Evolutionary conservation across 192 early-diverging fungal species (phyloP), one percentile per base, ranked within the genome.

Genomic region (Entomortierella beljakovae): DNA sequence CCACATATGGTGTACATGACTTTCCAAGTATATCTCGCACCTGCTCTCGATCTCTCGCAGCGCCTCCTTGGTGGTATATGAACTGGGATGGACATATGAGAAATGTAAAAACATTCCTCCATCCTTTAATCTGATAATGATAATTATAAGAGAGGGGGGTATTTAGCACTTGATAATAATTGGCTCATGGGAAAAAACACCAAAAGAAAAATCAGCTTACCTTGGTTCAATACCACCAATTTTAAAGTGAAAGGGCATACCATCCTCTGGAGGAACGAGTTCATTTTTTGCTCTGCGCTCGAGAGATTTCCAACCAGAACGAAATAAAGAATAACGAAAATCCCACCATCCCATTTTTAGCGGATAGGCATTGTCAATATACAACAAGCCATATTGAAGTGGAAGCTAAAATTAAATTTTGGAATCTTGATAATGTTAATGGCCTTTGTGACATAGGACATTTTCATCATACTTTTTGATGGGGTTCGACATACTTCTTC

Each of bases 91-190:
- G 10, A 79, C 75, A 59, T 82, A 90, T 29, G 68, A 63, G 52
- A 89, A 87, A 42, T 85, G 81, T 1, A 89, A 82, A 70, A 90
- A 82, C 64, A 84, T 84, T 42, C 86, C 86, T 10, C 86, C 86
- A 26, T 87, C 86, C 53, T 81, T 85, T 18, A 75, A 46, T 37
- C 86, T 84, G 58, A 38, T 48, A 4, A 57, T 25, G 31, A 37
- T 50, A 29, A 57, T 57, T 5, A 61, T n/a, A n/a, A n/a, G n/a
- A n/a, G n/a, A n/a, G n/a, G n/a, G n/a, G n/a, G n/a, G n/a, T n/a
- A n/a, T n/a, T n/a, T n/a, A n/a, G n/a, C n/a, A n/a, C n/a, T n/a
- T n/a, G n/a, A n/a, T n/a, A n/a, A n/a, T 18, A 43, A 43, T 18
- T 11, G 18, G 10, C 8, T 11, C 42, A 43, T 11, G 10, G 18